Percentiles rank a stretch among this genome's conserved stretches.
phyloP scores from a whole-genome alignment of 2,329 filamentous ascomycete genomes.

The Cryphonectria carpinicola region DNA sequence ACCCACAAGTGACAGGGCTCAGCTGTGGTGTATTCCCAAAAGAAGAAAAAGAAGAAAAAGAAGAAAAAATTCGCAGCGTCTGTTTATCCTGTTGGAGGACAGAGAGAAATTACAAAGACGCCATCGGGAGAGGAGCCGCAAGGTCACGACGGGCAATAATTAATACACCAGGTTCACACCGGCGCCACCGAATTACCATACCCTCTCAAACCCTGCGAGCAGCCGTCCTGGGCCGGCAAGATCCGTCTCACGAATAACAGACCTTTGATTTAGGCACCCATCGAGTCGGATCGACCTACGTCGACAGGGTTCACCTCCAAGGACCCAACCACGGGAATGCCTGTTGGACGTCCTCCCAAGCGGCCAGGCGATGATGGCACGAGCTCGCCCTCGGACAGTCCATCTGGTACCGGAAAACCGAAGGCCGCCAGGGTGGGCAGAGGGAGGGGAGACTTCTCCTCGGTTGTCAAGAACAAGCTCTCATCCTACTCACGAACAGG shows the following conservation, averaged over 20 bases:
- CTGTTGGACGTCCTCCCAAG: constrained; percentile 48
- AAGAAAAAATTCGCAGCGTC: not conserved
- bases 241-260: constrained; percentile 13
- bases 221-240: constrained; percentile 10
- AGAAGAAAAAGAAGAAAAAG: not conserved
- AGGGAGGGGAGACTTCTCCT: constrained; percentile 56
- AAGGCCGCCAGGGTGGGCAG: constrained; percentile 56
- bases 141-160: constrained; percentile 8
- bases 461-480: constrained; percentile 58
- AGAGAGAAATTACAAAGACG: not conserved
- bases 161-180: not conserved
- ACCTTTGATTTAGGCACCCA: not conserved
- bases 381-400: constrained; percentile 37
- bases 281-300: not conserved
- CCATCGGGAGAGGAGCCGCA: constrained; percentile 7
- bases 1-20: not conserved
- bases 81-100: constrained; percentile 1
- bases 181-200: constrained; percentile 7
- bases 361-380: constrained; percentile 48
- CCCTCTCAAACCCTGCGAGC: constrained; percentile 7
- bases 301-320: not conserved
- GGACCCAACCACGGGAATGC: constrained; percentile 36
- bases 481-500: constrained; percentile 68
- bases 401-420: constrained; percentile 42
- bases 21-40: not conserved